Evolutionary conservation across 768 basidiomycete species (phyloP), one percentile per base, ranked within the genome.

Genomic region (Rhizopogon vinicolor): DNA sequence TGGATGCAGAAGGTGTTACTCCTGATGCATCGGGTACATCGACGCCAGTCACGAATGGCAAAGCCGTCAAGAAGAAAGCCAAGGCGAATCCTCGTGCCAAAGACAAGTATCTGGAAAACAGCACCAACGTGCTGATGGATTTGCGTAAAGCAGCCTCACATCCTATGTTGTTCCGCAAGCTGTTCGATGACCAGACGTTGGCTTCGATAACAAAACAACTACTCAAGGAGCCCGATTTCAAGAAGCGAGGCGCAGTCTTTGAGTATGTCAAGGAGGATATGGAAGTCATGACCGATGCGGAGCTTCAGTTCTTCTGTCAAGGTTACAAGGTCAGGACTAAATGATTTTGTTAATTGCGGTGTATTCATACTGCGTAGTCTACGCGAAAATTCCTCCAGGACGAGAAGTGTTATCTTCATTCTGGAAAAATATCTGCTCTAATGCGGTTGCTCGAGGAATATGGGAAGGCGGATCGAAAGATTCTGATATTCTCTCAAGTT

Each of bases 231-330:
- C 86, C 90, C 3, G 92, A 96, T 64, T 98, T 93, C 72, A 89
- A 84, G 72, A 89, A 86, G 68, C 83, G 89, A 14, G 85, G 85
- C 1, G 87, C 89, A 7, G 68, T 90, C 43, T 91, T 85, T 63
- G 83, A 94, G 33, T 82, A 86, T 58, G 93, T 99, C 50, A 91
- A 93, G 66, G 97, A 99, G 69, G 97, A 99, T 70, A 93, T 99
- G 90, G 84, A 90, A 62, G 88, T 97, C 18, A 98, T 98, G 96
- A 96, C 93, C 43, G 97, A 99, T 71, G 88, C 93, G 7, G 97
- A 98, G 72, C 76, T 99, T 37, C 93, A 97, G 64, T 72, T 82
- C 41, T 96, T 95, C 67, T 90, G 89, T 64, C 79, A 81, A 48
- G 83, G 84, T 10, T 96, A 96, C 74, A 93, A 91, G 81, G 93